A percentile compares a stretch with the other conserved stretches of the same genome.
phyloP scores from a whole-genome alignment of 768 basidiomycete genomes.

The Mycena albidolilacea region DNA sequence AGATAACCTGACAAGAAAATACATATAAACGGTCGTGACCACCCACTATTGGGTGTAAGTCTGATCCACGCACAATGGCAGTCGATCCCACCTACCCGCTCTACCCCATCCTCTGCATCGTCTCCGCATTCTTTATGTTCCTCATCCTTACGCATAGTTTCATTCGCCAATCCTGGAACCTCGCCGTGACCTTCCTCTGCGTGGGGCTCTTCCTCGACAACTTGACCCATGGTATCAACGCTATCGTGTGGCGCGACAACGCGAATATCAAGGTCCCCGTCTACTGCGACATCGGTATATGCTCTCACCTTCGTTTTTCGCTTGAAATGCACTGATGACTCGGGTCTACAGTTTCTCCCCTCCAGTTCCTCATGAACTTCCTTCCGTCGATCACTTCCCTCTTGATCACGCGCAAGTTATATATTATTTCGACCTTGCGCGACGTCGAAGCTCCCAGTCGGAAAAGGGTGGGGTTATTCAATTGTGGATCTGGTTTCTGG shows the following conservation, averaged over 20 bases:
- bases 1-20: too few species aligned
- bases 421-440: constrained; percentile 29
- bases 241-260: constrained; percentile 30
- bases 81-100: constrained; percentile 35
- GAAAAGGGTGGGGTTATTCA: constrained; percentile 18
- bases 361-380: constrained; percentile 35
- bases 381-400: constrained; percentile 30
- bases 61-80: background rate
- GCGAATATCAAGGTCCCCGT: constrained; percentile 33
- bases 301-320: background rate
- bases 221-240: constrained; percentile 27
- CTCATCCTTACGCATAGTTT: constrained; percentile 32
- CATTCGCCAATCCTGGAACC: constrained; percentile 32
- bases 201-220: constrained; percentile 31
- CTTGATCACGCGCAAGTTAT: constrained; percentile 29
- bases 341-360: constrained; percentile 23
- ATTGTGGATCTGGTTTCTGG: background rate
- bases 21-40: too few species aligned
- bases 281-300: constrained; percentile 27
- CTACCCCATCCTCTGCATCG: constrained; percentile 31
- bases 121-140: constrained; percentile 33
- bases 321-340: background rate
- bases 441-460: constrained; percentile 24
- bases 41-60: too few species aligned
- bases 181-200: constrained; percentile 31